Conservation (phyloP, 805 yeast species). For the Ogataea pini region DNA sequence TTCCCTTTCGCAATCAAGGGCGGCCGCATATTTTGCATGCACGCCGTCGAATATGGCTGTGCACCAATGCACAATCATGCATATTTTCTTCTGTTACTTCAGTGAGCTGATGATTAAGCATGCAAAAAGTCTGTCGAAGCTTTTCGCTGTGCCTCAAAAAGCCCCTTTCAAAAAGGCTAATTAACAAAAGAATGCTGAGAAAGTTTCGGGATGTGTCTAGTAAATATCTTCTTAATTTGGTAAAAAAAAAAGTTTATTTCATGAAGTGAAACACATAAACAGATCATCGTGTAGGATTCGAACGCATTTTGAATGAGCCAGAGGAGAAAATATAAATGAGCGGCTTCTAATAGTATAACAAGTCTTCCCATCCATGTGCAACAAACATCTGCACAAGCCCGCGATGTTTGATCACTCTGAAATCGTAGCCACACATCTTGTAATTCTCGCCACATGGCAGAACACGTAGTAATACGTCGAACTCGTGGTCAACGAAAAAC, state of each 20-base stretch:
- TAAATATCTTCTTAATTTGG: too few species aligned
- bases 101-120: background rate
- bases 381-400: slow-evolving; percentile 26
- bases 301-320: too few species aligned
- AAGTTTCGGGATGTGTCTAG: too few species aligned
- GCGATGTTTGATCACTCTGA: slow-evolving; percentile 18
- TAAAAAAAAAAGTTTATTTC: background rate
- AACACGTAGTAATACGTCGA: slow-evolving; percentile 13
- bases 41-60: background rate
- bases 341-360: slow-evolving; percentile 22
- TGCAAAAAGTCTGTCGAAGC: background rate
- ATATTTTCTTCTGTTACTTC: background rate
- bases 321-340: background rate
- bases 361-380: slow-evolving; percentile 26
- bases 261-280: background rate
- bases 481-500: slow-evolving; percentile 18
- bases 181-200: too few species aligned
- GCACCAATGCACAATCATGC: background rate
- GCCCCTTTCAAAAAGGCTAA: background rate
- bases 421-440: slow-evolving; percentile 31
- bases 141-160: background rate
- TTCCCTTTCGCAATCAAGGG: background rate
- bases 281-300: background rate
- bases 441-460: slow-evolving; percentile 8
- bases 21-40: background rate